These are phyloP conservation scores for Phytophthora litchii DNA, from an alignment of 352 stramenopile genomes.

Conservation along the genomic window DNA sequence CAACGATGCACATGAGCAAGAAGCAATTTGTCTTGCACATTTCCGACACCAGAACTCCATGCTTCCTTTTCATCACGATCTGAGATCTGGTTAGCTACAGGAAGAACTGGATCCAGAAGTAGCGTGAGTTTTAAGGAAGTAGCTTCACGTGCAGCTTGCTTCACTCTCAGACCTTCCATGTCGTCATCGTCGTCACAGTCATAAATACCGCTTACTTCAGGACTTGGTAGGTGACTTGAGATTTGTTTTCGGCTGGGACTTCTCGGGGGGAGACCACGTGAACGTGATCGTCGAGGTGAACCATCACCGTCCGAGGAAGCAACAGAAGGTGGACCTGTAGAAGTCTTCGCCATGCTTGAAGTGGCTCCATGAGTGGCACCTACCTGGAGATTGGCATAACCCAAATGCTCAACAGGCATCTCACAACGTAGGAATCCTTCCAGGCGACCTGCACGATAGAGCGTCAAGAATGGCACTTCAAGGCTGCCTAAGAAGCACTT, in stretches of 20 bases:
- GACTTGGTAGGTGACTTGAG: constrained; percentile 10
- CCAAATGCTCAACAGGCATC: constrained; percentile 84
- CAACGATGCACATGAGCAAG: constrained; percentile 34
- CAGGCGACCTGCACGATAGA: constrained; percentile 81
- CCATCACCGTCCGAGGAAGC: constrained; percentile 22
- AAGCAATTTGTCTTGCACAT: constrained; percentile 28
- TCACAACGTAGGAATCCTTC: constrained; percentile 85
- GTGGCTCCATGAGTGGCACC: background rate
- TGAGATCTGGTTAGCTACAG: constrained; percentile 13
- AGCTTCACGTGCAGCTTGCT: constrained; percentile 54
- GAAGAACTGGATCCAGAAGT: constrained; percentile 87
- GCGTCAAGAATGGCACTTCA: constrained; percentile 87
- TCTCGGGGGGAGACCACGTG: constrained; percentile 7
- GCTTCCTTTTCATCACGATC: constrained; percentile 33
- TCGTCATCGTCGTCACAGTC: constrained; percentile 46
- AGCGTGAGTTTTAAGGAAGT: constrained; percentile 89
- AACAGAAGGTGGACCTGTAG: constrained; percentile 7
- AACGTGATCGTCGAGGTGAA: constrained; percentile 24
- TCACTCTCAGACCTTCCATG: constrained; percentile 33
- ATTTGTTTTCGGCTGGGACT: constrained; percentile 11
- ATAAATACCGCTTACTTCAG: constrained; percentile 18
- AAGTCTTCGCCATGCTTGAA: constrained; percentile 13
- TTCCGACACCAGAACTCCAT: constrained; percentile 15
- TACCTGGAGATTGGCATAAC: constrained; percentile 69
- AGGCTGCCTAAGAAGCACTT: constrained; percentile 87